Evolutionary conservation across 1,139 yeast species (phyloP).

Genomic region (Hemisphaericaspora xylofermentans): DNA sequence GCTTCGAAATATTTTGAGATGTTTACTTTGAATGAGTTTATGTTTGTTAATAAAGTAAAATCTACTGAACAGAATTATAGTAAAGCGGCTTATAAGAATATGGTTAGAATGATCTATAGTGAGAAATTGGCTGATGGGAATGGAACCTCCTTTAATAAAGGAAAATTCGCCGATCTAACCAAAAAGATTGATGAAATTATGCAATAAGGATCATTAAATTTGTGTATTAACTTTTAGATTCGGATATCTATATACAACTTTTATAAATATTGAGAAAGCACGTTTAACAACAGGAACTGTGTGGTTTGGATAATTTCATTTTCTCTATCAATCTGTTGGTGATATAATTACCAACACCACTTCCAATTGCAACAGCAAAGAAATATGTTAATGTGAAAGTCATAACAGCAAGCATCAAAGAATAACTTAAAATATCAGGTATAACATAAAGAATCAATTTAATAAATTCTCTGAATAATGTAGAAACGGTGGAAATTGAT

Average conservation of each 20-base stretch:
- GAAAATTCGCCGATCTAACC: conserved; percentile 40
- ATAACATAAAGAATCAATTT: conserved; percentile 55
- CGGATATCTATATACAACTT: not conserved
- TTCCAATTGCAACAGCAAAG: conserved; percentile 69
- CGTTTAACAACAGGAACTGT: not conserved
- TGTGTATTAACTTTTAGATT: conserved; percentile 1
- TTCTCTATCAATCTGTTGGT: conserved; percentile 51
- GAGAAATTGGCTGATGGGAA: conserved; percentile 44
- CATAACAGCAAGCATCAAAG: conserved; percentile 79
- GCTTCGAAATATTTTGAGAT: conserved; percentile 61
- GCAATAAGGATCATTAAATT: not conserved
- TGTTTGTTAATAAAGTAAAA: conserved; percentile 26
- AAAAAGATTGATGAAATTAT: conserved; percentile 24
- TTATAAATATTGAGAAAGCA: not conserved
- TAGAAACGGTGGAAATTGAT: conserved; percentile 21
- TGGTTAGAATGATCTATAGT: conserved; percentile 44
- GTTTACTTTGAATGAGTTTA: conserved; percentile 45
- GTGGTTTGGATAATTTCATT: conserved; percentile 8
- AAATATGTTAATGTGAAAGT: conserved; percentile 62
- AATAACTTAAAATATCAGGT: conserved; percentile 65
- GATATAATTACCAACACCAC: conserved; percentile 65
- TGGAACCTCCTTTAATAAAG: conserved; percentile 39
- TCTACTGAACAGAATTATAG: conserved; percentile 19
- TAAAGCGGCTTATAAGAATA: conserved; percentile 29
- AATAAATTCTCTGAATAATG: conserved; percentile 50